Percentiles rank a stretch among this genome's conserved stretches.
Evolutionary conservation across 345 rosid genomes (phyloP).

Genomic region (Eucalyptus polybractea): DNA sequence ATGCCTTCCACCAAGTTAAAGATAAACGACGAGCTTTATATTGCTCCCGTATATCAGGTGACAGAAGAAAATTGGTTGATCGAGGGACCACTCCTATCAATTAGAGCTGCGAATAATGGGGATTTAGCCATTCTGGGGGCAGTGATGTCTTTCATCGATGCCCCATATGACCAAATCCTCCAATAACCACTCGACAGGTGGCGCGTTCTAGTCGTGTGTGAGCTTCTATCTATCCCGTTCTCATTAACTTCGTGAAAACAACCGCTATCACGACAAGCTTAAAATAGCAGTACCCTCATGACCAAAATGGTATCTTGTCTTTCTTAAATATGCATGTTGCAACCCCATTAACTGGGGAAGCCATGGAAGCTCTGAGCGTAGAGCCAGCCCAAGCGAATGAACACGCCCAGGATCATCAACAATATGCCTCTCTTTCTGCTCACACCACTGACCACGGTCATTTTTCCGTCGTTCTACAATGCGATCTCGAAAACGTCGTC

Average conservation of each 20-base stretch:
- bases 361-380: not conserved
- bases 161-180: not conserved
- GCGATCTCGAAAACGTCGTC: not conserved
- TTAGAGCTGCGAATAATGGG: not conserved
- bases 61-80: not conserved
- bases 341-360: not conserved
- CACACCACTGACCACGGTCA: slow-evolving; percentile 3
- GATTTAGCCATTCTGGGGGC: not conserved
- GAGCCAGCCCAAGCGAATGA: not conserved
- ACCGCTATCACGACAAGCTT: not conserved
- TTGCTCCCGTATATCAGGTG: not conserved
- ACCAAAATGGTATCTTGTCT: not conserved
- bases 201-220: not conserved
- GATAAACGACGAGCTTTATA: not conserved
- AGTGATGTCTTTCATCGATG: not conserved
- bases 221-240: not conserved
- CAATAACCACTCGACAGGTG: not conserved
- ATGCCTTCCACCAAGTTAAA: not conserved
- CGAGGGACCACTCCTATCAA: not conserved
- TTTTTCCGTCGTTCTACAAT: not conserved
- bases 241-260: not conserved
- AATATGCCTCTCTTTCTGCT: not conserved
- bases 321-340: not conserved
- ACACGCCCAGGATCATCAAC: not conserved
- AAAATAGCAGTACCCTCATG: not conserved